Evolutionary conservation across 495 filamentous ascomycete species (phyloP).

Genomic region (Xylaria cubensis): DNA sequence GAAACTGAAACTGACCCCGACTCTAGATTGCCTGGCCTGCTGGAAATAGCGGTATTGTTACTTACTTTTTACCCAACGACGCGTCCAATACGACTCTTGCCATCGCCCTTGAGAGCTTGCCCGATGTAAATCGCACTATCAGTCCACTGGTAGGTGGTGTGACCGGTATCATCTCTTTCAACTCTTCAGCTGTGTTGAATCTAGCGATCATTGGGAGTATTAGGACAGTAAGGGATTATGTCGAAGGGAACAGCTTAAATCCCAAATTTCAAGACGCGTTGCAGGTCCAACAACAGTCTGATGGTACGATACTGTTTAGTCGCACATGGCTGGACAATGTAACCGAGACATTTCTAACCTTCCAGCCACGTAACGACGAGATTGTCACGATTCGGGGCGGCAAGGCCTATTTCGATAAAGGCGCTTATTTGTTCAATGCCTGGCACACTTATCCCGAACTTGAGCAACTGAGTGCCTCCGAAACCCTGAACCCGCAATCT

Average conservation of each 20-base stretch:
- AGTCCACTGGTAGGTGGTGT: slow-evolving; percentile 57
- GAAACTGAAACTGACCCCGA: slow-evolving; percentile 25
- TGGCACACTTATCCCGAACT: slow-evolving; percentile 68
- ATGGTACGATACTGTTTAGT: slow-evolving; percentile 54
- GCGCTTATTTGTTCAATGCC: slow-evolving; percentile 64
- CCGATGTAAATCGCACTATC: slow-evolving; percentile 37
- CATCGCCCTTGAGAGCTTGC: slow-evolving; percentile 57
- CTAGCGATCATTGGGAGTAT: slow-evolving; percentile 66
- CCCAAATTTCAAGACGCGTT: slow-evolving; percentile 20
- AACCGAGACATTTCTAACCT: slow-evolving; percentile 59
- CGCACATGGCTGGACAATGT: slow-evolving; percentile 68
- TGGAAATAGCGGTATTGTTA: slow-evolving; percentile 64
- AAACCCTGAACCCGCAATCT: slow-evolving; percentile 58
- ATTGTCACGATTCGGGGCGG: slow-evolving; percentile 47
- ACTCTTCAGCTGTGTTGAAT: slow-evolving; percentile 59
- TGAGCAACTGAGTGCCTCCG: slow-evolving; percentile 52
- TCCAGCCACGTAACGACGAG: slow-evolving; percentile 42
- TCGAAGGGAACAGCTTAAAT: slow-evolving; percentile 45
- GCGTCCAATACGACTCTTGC: slow-evolving; percentile 60
- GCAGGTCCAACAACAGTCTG: slow-evolving; percentile 37
- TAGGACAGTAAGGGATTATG: slow-evolving; percentile 66
- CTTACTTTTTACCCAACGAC: slow-evolving; percentile 61
- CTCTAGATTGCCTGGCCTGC: slow-evolving; percentile 65
- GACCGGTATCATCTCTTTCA: slow-evolving; percentile 59
- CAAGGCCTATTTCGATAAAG: slow-evolving; percentile 54